Conservation (phyloP, 1,284 basidiomycete genomes). For the Melampsora larici-populina region DNA sequence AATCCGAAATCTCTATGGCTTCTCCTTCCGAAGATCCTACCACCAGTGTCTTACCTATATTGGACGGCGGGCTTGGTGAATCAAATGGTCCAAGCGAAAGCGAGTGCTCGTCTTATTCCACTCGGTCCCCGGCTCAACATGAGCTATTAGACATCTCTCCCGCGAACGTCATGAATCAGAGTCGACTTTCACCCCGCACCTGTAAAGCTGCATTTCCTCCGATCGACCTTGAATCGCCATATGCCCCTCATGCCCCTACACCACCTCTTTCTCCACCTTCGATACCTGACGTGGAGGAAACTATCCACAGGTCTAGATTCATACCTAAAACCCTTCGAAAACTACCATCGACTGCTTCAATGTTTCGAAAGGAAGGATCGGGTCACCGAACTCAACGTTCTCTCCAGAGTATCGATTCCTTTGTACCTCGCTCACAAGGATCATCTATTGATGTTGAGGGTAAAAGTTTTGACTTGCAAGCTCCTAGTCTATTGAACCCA, state of each 20-base stretch:
- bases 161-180: background rate
- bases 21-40: background rate
- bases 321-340: background rate
- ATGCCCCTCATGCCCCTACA: constrained; percentile 32
- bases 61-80: background rate
- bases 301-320: background rate
- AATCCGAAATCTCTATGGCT: background rate
- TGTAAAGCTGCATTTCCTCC: constrained; percentile 31
- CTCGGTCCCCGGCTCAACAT: background rate
- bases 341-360: background rate
- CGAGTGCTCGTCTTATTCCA: background rate
- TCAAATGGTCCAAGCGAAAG: constrained; percentile 12
- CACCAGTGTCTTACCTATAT: background rate
- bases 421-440: no score
- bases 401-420: no score
- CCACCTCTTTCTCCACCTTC: constrained; percentile 10
- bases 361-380: background rate
- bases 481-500: no score
- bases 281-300: background rate
- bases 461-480: no score
- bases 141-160: background rate
- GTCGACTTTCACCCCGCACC: constrained; percentile 10
- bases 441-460: no score
- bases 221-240: constrained; percentile 24
- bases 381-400: no score